These are phyloP conservation scores for Grigorovia transvaalensis DNA, from an alignment of 805 yeast genomes.

Conservation along the genomic window DNA sequence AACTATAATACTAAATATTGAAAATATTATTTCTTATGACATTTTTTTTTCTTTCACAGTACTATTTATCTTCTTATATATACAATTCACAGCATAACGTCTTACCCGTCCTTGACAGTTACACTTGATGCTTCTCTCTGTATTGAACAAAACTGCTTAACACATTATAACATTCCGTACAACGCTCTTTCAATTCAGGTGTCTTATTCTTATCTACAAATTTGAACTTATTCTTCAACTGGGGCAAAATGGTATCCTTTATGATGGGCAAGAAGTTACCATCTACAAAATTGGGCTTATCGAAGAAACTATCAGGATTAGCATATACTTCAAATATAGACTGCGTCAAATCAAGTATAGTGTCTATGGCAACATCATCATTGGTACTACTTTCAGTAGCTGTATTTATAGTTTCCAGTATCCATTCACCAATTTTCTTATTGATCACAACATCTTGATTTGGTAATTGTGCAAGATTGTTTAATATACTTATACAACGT, in stretches of 20 bases:
- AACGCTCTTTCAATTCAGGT: conserved; percentile 46
- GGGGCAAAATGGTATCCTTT: conserved; percentile 31
- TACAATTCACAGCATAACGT: too few species aligned
- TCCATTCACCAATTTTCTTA: conserved; percentile 35
- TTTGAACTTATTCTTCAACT: conserved; percentile 45
- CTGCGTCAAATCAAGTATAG: conserved; percentile 50
- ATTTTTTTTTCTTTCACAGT: too few species aligned
- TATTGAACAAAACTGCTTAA: conserved; percentile 70
- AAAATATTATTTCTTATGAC: too few species aligned
- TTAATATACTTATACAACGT: conserved; percentile 40
- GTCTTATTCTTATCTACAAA: conserved; percentile 56
- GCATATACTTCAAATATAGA: conserved; percentile 69
- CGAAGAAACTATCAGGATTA: conserved; percentile 60
- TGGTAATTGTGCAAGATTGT: conserved; percentile 38
- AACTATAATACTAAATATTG: too few species aligned
- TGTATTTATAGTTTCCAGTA: conserved; percentile 26
- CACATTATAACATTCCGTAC: conserved; percentile 57
- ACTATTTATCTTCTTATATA: neutral
- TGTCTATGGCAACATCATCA: conserved; percentile 10
- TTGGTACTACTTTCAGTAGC: neutral
- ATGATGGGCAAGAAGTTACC: conserved; percentile 38
- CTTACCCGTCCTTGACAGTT: neutral
- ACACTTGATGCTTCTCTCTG: conserved; percentile 33
- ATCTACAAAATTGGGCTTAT: conserved; percentile 53
- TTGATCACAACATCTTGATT: conserved; percentile 36